These are phyloP conservation scores for Triglochin maritima DNA, from an alignment of 106 monocot species.

Conservation along the genomic window DNA sequence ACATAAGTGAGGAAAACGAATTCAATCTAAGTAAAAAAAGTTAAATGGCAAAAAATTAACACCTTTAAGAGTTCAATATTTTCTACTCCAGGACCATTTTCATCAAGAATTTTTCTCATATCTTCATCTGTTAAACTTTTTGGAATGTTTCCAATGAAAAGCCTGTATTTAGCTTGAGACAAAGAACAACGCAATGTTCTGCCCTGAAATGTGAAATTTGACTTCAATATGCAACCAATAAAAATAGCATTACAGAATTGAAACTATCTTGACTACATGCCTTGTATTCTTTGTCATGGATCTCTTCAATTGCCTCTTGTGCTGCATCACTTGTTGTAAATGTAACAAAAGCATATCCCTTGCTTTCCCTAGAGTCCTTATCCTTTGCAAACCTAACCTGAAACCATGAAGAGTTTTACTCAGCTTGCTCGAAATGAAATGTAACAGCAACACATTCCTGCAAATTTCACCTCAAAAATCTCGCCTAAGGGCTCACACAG, in stretches of 20 bases:
- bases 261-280: slow-evolving; percentile 13
- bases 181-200: slow-evolving; percentile 83
- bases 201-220: slow-evolving; percentile 35
- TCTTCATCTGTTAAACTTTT: slow-evolving; percentile 87
- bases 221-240: not conserved
- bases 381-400: slow-evolving; percentile 80
- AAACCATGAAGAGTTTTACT: slow-evolving; percentile 5
- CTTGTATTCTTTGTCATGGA: slow-evolving; percentile 88
- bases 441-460: not conserved
- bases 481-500: slow-evolving; percentile 85
- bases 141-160: slow-evolving; percentile 94
- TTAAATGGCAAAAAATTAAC: not conserved
- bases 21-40: not conserved
- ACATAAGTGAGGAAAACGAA: not conserved
- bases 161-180: slow-evolving; percentile 83
- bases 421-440: not conserved
- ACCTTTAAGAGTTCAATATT: slow-evolving; percentile 94
- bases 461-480: slow-evolving; percentile 58
- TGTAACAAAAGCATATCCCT: slow-evolving; percentile 85
- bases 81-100: slow-evolving; percentile 82
- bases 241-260: not conserved
- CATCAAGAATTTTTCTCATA: slow-evolving; percentile 63
- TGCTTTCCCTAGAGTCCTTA: slow-evolving; percentile 82
- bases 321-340: slow-evolving; percentile 69
- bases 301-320: slow-evolving; percentile 71